Evolutionary conservation across 495 filamentous ascomycete genomes (phyloP), one percentile per base, ranked within the genome.

Genomic region (Penicillium ochrochloron): DNA sequence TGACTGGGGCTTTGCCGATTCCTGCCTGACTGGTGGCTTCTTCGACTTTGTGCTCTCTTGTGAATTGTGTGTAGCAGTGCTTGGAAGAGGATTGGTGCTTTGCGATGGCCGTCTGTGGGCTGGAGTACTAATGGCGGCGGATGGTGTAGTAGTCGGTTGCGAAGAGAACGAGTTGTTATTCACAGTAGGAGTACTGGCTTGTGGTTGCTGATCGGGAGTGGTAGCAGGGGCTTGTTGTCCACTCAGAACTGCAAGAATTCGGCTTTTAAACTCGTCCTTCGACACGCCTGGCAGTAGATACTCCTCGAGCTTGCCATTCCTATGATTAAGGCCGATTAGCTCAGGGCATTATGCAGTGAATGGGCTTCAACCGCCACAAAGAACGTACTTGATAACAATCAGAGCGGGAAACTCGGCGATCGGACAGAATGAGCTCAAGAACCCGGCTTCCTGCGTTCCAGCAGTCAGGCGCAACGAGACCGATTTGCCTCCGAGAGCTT

Each of bases 351-450:
- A 11, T 14, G 6, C 19, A 56, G 3, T 6, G 1, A 10, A 50
- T 33, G 17, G 6, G n/a, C 9, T 37, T 10, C n/a, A 9, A 23
- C 0, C 25, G 23, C 21, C 39, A 33, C 34, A 34, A n/a, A 7
- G 23, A 17, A 73, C 87, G 29, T 75, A 91, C 90, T 84, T 82
- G 61, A 97, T 93, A 7, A 96, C 75, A 12, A 97, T 82, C 1
- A 96, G 74, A 6, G 90, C 88, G 0, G 94, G 95, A 50, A 87
- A 87, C 56, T 84, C 85, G 2, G 84, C 80, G 9, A 97, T 75
- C 0, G 91, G 91, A 68, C 89, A 96, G 70, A 97, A 89, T 5
- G 91, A 90, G 5, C 89, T 83, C 7, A 98, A 80, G 66, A 90
- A 95, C 3, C 85, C 86, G 15, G 92, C 92, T 77, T 97, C 94